phyloP scores from a whole-genome alignment of 805 yeast genomes.

The Ascoidea asiatica region DNA sequence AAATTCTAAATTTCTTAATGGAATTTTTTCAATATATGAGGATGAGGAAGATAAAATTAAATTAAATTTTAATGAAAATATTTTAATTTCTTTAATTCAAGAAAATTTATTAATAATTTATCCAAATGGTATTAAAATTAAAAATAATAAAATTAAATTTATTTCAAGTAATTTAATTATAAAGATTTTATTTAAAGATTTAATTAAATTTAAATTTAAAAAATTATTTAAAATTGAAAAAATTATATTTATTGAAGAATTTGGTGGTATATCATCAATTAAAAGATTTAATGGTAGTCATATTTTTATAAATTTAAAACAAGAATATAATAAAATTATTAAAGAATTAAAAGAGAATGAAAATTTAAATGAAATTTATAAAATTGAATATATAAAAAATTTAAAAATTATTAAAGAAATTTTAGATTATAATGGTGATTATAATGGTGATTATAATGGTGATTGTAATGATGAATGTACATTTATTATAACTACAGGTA shows the following conservation, averaged over 20 bases:
- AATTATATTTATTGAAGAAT: conserved; percentile 59
- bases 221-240: conserved; percentile 58
- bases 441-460: neutral
- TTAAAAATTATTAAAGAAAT: conserved; percentile 50
- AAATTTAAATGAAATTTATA: conserved; percentile 26
- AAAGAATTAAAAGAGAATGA: conserved; percentile 56
- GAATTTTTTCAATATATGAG: too few species aligned
- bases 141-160: too few species aligned
- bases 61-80: neutral
- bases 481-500: conserved; percentile 7
- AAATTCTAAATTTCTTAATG: too few species aligned
- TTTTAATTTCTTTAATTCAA: neutral
- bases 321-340: conserved; percentile 57
- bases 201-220: conserved; percentile 4
- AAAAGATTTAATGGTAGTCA: conserved; percentile 77
- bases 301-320: conserved; percentile 72
- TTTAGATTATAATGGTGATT: conserved; percentile 16
- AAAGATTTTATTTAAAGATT: neutral
- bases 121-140: neutral
- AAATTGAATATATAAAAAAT: conserved; percentile 52
- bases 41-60: neutral
- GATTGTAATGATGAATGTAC: neutral
- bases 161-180: neutral
- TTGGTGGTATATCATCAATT: conserved; percentile 85
- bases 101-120: neutral